phyloP scores from a whole-genome alignment of 2,329 filamentous ascomycete species.

The Cryphonectria carpinicola region DNA sequence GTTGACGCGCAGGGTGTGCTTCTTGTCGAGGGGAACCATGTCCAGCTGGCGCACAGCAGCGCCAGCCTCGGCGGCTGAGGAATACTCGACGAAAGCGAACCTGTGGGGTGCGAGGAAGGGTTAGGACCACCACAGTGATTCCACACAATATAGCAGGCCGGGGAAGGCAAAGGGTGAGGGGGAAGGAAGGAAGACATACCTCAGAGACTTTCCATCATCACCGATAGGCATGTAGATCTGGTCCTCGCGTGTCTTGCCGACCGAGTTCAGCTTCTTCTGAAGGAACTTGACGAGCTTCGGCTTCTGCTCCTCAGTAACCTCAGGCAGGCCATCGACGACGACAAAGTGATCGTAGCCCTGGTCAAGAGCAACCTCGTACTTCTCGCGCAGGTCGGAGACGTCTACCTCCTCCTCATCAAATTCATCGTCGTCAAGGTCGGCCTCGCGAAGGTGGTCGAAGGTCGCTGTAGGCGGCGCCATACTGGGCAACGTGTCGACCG shows the following conservation, averaged over 20 bases:
- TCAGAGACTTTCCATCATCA: slow-evolving; percentile 82
- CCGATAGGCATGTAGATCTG: slow-evolving; percentile 92
- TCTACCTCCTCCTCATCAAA: slow-evolving; percentile 94
- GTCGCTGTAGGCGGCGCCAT: slow-evolving; percentile 75
- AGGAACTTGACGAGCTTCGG: slow-evolving; percentile 96
- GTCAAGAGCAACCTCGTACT: slow-evolving; percentile 94
- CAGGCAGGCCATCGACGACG: slow-evolving; percentile 90
- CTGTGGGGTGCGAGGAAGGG: slow-evolving; percentile 47
- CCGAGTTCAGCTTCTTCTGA: slow-evolving; percentile 86
- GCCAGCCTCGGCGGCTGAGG: slow-evolving; percentile 84
- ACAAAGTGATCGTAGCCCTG: slow-evolving; percentile 96
- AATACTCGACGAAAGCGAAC: slow-evolving; percentile 97
- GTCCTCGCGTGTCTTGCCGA: slow-evolving; percentile 84
- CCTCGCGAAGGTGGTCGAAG: slow-evolving; percentile 90
- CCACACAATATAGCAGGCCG: background rate
- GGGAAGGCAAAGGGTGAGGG: slow-evolving; percentile 21
- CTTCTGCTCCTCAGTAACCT: slow-evolving; percentile 87
- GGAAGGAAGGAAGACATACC: slow-evolving; percentile 58
- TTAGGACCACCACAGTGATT: slow-evolving; percentile 14
- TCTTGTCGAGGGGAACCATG: slow-evolving; percentile 89
- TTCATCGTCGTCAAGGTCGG: slow-evolving; percentile 83
- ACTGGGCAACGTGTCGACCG: slow-evolving; percentile 47
- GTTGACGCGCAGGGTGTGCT: slow-evolving; percentile 93
- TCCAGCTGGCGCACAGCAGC: slow-evolving; percentile 89
- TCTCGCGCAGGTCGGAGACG: slow-evolving; percentile 89